Evolutionary conservation across 192 early-diverging fungal genomes (phyloP).

Genomic region (Glomus cerebriforme): DNA sequence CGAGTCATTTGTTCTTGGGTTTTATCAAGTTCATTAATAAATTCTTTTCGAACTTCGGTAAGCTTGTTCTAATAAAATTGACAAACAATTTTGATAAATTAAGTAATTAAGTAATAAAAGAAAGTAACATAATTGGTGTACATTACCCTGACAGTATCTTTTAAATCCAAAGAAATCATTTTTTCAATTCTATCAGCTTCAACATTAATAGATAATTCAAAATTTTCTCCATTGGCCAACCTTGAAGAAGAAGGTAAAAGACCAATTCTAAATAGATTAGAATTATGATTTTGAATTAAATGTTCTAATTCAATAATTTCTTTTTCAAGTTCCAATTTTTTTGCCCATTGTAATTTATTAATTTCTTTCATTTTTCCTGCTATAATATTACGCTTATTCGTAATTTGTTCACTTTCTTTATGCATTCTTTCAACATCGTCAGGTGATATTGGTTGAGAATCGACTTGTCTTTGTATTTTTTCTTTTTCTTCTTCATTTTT

Average conservation of each 20-base stretch:
- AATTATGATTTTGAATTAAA: constrained; percentile 55
- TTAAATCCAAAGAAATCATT: constrained; percentile 20
- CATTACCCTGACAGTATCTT: not conserved
- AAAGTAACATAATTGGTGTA: not conserved
- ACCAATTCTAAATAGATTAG: constrained; percentile 18
- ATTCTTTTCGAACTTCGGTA: constrained; percentile 4
- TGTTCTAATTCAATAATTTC: constrained; percentile 65
- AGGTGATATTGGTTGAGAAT: constrained; percentile 74
- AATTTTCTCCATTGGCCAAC: constrained; percentile 10
- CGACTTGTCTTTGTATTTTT: constrained; percentile 63
- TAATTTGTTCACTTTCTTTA: constrained; percentile 70
- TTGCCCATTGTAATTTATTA: constrained; percentile 61
- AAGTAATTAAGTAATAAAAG: not conserved
- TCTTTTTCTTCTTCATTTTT: constrained; percentile 56
- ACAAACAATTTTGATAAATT: not conserved
- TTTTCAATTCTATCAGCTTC: constrained; percentile 5
- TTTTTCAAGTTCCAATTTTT: constrained; percentile 70
- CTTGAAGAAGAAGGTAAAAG: not conserved
- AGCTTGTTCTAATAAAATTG: not conserved
- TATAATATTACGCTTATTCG: constrained; percentile 50
- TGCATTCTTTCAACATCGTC: constrained; percentile 83
- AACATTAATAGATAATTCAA: constrained; percentile 1
- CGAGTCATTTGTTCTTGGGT: constrained; percentile 10
- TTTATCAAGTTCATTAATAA: constrained; percentile 17
- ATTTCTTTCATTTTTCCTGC: constrained; percentile 60